phyloP scores from a whole-genome alignment of 2,329 filamentous ascomycete genomes.

The Alternaria sp. region DNA sequence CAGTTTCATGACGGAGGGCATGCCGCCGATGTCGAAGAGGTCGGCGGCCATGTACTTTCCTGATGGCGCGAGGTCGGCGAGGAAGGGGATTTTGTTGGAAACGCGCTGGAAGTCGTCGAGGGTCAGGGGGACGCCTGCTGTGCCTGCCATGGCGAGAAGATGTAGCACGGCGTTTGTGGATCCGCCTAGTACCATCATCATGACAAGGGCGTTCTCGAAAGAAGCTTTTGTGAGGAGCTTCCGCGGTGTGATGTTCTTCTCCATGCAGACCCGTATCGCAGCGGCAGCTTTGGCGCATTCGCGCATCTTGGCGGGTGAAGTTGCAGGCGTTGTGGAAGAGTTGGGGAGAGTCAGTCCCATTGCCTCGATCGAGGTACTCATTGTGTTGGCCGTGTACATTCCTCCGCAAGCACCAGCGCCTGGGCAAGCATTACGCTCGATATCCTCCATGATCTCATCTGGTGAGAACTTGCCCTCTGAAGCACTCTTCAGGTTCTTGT shows the following conservation, averaged over 20 bases:
- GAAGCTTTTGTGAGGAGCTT: constrained; percentile 80
- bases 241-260: constrained; percentile 79
- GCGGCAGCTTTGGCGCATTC: constrained; percentile 84
- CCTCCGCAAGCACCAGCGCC: constrained; percentile 83
- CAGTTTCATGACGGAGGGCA: constrained; percentile 84
- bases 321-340: constrained; percentile 82
- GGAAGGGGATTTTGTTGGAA: constrained; percentile 81
- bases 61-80: constrained; percentile 83
- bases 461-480: constrained; percentile 72
- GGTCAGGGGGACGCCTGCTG: constrained; percentile 76
- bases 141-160: constrained; percentile 88
- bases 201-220: constrained; percentile 87
- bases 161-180: constrained; percentile 90
- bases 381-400: constrained; percentile 95
- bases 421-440: constrained; percentile 80
- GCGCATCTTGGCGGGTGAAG: constrained; percentile 81
- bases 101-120: constrained; percentile 84
- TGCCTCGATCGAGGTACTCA: constrained; percentile 71
- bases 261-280: constrained; percentile 80
- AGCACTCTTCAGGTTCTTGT: constrained; percentile 74
- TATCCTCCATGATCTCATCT: constrained; percentile 82
- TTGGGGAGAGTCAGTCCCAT: constrained; percentile 85
- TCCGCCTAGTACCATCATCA: constrained; percentile 91
- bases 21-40: constrained; percentile 83
- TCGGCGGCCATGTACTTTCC: constrained; percentile 90